phyloP scores from a whole-genome alignment of 2,329 filamentous ascomycete genomes.

The Fusarium haematococcum region DNA sequence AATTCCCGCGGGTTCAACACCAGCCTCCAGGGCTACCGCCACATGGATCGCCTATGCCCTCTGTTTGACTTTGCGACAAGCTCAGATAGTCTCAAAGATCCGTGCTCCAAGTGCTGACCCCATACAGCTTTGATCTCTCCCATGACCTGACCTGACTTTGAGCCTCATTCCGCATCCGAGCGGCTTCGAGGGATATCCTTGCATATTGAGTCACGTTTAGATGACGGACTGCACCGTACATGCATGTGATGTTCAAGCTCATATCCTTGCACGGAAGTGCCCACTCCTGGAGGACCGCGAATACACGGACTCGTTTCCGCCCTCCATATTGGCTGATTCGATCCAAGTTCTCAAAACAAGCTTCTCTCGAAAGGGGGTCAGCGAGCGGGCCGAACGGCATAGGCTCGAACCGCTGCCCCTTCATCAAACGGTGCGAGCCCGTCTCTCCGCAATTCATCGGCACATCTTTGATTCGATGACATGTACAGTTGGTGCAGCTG shows the following conservation, averaged over 20 bases:
- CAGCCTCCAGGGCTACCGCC: background rate
- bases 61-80: conserved; percentile 8
- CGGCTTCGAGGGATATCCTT: background rate
- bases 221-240: conserved; percentile 1
- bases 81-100: conserved; percentile 12
- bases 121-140: background rate
- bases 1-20: background rate
- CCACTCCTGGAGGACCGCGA: background rate
- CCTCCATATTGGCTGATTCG: background rate
- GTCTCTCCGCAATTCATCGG: background rate
- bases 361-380: background rate
- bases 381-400: background rate
- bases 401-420: conserved; percentile 2
- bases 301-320: background rate
- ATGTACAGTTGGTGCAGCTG: background rate
- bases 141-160: background rate
- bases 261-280: background rate
- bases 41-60: background rate
- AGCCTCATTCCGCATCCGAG: conserved; percentile 1
- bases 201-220: conserved; percentile 4
- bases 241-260: background rate
- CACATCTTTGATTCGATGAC: conserved; percentile 1
- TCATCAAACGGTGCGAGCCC: background rate
- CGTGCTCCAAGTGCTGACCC: background rate
- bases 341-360: background rate